Conservation (phyloP, 768 basidiomycete genomes). For the Exidia glandulosa region DNA sequence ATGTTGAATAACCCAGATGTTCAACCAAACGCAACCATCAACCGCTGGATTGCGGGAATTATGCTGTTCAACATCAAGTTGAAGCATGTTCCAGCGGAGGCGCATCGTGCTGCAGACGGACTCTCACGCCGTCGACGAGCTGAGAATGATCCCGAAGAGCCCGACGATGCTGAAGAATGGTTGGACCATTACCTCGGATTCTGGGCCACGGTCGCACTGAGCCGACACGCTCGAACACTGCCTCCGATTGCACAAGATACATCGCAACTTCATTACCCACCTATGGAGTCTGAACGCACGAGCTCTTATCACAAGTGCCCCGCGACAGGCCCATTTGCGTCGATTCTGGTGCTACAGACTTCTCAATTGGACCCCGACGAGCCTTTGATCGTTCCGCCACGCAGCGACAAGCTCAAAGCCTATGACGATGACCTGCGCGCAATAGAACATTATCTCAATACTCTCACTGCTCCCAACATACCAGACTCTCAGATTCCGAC, state of each 20-base stretch:
- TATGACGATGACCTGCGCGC: neutral
- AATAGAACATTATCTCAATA: conserved; percentile 13
- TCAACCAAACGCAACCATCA: too few species aligned
- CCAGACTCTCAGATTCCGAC: conserved; percentile 3
- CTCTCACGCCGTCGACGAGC: conserved; percentile 9
- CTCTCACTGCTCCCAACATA: neutral
- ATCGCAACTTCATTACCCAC: neutral
- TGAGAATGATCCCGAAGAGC: conserved; percentile 8
- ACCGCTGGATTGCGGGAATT: too few species aligned
- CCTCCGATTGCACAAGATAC: neutral
- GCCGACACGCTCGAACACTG: neutral
- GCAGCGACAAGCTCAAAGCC: too few species aligned
- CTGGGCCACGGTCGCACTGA: neutral
- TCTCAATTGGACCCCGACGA: neutral
- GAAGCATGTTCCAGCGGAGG: conserved; percentile 5
- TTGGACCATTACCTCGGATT: neutral
- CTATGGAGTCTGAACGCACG: too few species aligned
- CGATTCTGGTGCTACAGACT: neutral
- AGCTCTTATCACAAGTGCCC: neutral
- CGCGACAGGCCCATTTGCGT: neutral
- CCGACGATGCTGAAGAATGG: conserved; percentile 5
- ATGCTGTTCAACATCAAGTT: too few species aligned
- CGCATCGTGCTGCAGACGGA: conserved; percentile 4
- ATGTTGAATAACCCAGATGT: too few species aligned
- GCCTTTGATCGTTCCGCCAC: neutral